Base-by-base conservation (phyloP, 768 basidiomycete species). In the Amanita jacksonii region DNA sequence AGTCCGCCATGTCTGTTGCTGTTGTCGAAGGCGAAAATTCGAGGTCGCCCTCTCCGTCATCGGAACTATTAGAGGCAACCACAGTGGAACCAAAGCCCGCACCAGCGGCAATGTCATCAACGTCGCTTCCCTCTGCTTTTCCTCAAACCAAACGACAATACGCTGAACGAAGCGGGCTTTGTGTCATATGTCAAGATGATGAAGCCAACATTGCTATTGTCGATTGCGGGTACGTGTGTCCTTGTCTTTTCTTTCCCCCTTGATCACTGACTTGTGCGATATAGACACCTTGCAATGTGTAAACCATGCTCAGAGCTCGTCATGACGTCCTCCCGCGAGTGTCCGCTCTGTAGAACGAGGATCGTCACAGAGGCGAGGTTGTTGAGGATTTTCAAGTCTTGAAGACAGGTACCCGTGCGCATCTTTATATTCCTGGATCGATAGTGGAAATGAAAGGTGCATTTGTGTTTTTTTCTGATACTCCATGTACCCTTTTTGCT, bases 201-300 rank as follows among this genome's bases (percentile, higher is more conserved):
- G 91, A 94, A 51, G 91, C 92, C 0, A 91, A 85, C 51, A 86
- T 96, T 46, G 92, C 90, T 2, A 79, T 91, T 43, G 85, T 94
- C 9, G 92, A 96, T 61, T 96, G 92, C 75, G 92, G 92, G 83
- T 88, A 58, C 34, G 82, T 74, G 1, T 18, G n/a, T n/a, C n/a
- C n/a, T 19, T 34, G 8, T 19, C 40, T 33, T 20, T 50, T 18
- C 12, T 8, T 28, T 20, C 13, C 10, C 15, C 3, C 31, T 41
- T 37, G 43, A 38, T 22, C 25, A 47, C 15, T 35, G 20, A 20
- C 19, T 36, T 42, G 22, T 44, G 12, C 51, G n/a, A n/a, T n/a
- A n/a, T n/a, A 87, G 87, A n/a, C 86, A 90, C 57, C 68, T 91
- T 25, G 74, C 80, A 5, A 74, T 90, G 77, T 90, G 88, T 50